These are phyloP conservation scores for Pichia sp. DNA, from an alignment of 1,139 yeast species.

Conservation along the genomic window DNA sequence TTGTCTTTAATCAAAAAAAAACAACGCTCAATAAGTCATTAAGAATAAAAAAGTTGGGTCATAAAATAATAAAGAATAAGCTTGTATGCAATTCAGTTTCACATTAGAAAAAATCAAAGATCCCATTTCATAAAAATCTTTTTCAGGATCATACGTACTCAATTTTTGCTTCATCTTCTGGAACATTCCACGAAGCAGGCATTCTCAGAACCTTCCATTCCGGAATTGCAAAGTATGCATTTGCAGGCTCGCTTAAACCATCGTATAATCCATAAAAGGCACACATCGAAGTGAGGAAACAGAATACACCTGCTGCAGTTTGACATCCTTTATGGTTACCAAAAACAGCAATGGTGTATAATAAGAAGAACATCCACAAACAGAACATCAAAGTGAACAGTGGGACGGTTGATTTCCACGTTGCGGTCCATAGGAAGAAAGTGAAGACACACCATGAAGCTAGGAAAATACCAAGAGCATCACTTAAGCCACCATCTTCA, in stretches of 20 bases:
- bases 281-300: conserved; percentile 33
- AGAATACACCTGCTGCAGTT: conserved; percentile 38
- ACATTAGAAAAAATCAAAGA: too few species aligned
- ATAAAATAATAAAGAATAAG: too few species aligned
- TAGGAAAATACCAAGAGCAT: conserved; percentile 32
- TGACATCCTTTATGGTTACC: conserved; percentile 27
- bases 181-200: conserved; percentile 23
- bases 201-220: conserved; percentile 25
- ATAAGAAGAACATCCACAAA: conserved; percentile 33
- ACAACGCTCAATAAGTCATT: too few species aligned
- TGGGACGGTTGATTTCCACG: conserved; percentile 38
- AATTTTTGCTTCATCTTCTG: conserved; percentile 16
- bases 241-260: conserved; percentile 19
- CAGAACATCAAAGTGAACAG: conserved; percentile 31
- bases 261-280: conserved; percentile 34
- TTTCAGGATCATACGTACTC: conserved; percentile 12
- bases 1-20: too few species aligned
- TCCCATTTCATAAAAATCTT: background rate
- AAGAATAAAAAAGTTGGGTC: too few species aligned
- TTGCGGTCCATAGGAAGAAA: conserved; percentile 31
- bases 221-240: conserved; percentile 23
- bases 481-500: conserved; percentile 25
- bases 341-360: conserved; percentile 36
- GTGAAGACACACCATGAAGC: conserved; percentile 41
- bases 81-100: too few species aligned